phyloP scores from a whole-genome alignment of 139 green algal species.

The Chlamydomonas schloesseri region DNA sequence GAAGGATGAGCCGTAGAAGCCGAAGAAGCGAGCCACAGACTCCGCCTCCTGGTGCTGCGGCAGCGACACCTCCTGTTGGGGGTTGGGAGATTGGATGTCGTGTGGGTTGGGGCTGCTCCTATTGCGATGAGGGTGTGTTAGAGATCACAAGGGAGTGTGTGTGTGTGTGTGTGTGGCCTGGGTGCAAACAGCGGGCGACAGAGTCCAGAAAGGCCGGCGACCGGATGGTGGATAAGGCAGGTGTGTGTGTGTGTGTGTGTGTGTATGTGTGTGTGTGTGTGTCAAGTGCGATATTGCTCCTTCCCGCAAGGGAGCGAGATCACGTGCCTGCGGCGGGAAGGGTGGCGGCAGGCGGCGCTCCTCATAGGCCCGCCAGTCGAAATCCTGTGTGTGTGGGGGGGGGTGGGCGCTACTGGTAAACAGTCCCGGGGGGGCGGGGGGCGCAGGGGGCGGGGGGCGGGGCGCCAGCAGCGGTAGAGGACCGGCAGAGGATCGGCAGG shows the following conservation, averaged over 20 bases:
- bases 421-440: no score
- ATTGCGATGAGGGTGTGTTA: not conserved
- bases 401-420: no score
- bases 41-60: constrained; percentile 14
- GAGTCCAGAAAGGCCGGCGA: no score
- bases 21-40: constrained; percentile 25
- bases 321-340: not conserved
- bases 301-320: not conserved
- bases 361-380: constrained; percentile 33
- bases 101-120: no score
- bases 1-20: not conserved
- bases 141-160: not conserved
- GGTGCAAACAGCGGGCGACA: not conserved
- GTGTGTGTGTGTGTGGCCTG: no score
- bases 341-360: constrained; percentile 1
- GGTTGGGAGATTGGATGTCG: no score
- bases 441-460: no score
- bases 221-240: no score
- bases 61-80: constrained; percentile 28
- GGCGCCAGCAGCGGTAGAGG: no score
- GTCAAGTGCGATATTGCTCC: not conserved
- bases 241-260: no score
- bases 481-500: no score
- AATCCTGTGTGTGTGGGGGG: not conserved
- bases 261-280: no score